phyloP scores from a whole-genome alignment of 345 rosid genomes.

The Linum lewisii region DNA sequence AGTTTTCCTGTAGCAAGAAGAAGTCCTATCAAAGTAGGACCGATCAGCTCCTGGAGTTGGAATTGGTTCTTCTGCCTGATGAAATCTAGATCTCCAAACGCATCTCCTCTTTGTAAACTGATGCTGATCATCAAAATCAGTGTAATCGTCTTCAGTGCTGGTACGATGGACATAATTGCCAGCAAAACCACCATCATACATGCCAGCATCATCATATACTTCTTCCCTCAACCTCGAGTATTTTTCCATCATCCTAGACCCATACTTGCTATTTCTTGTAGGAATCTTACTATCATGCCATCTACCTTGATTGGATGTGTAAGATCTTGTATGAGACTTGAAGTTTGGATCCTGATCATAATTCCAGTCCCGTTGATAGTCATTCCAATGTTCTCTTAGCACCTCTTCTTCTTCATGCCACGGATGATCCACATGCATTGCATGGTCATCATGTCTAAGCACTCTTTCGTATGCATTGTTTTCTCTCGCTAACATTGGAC shows the following conservation, averaged over 20 bases:
- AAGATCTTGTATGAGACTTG: slow-evolving; percentile 21
- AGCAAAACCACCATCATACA: slow-evolving; percentile 14
- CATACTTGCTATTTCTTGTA: slow-evolving; percentile 18
- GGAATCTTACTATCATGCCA: slow-evolving; percentile 12
- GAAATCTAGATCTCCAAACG: slow-evolving; percentile 16
- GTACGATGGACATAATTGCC: slow-evolving; percentile 10
- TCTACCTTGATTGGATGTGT: slow-evolving; percentile 19
- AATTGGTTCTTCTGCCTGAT: slow-evolving; percentile 21
- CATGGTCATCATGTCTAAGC: slow-evolving; percentile 18
- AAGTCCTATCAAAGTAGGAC: slow-evolving; percentile 19
- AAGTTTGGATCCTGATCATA: slow-evolving; percentile 16
- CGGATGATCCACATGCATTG: slow-evolving; percentile 27
- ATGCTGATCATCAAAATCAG: slow-evolving; percentile 16
- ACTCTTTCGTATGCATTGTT: slow-evolving; percentile 23
- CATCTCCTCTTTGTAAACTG: slow-evolving; percentile 19
- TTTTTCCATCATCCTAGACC: slow-evolving; percentile 12
- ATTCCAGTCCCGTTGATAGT: slow-evolving; percentile 5
- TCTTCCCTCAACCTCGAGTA: slow-evolving; percentile 17
- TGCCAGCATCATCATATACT: slow-evolving; percentile 19
- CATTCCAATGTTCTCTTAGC: background rate
- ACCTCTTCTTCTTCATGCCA: slow-evolving; percentile 22
- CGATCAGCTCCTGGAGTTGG: slow-evolving; percentile 21
- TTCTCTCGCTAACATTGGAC: slow-evolving; percentile 24
- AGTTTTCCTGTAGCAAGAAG: slow-evolving; percentile 17
- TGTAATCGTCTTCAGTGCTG: slow-evolving; percentile 15